Evolutionary conservation across 2,329 filamentous ascomycete genomes (phyloP).

Genomic region (Aspergillus pseudoglaucus): DNA sequence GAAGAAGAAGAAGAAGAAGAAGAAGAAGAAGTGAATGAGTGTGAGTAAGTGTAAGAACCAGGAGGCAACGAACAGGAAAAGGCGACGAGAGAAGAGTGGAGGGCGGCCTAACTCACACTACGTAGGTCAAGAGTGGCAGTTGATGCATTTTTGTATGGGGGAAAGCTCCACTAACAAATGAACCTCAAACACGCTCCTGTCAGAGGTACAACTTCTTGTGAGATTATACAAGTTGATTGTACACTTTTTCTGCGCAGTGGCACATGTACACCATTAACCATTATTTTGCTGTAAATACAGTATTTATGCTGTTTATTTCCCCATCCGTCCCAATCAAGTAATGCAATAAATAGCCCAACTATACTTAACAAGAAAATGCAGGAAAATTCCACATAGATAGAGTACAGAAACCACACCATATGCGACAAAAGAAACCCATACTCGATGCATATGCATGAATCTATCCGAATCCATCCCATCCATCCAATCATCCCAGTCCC

Average conservation of each 20-base stretch:
- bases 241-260: too few relatives aligned
- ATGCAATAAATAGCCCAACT: too few relatives aligned
- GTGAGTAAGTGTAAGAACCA: background rate
- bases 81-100: background rate
- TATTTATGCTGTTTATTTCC: too few relatives aligned
- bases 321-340: too few relatives aligned
- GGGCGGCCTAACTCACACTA: constrained; percentile 5
- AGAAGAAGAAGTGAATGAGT: background rate
- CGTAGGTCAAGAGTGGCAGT: constrained; percentile 13
- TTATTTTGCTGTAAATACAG: too few relatives aligned
- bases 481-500: background rate
- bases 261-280: too few relatives aligned
- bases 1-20: background rate
- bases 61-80: background rate
- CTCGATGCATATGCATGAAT: background rate
- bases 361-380: too few relatives aligned
- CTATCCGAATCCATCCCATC: background rate
- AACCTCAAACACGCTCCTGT: too few relatives aligned
- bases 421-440: background rate
- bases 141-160: constrained; percentile 14
- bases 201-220: too few relatives aligned
- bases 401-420: background rate
- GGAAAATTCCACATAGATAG: background rate
- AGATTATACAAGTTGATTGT: too few relatives aligned
- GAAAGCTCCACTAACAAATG: constrained; percentile 1